Percentiles rank a stretch among this genome's conserved stretches.
Conservation (phyloP, 257 asterid species). For the Verbascum thapsus region DNA sequence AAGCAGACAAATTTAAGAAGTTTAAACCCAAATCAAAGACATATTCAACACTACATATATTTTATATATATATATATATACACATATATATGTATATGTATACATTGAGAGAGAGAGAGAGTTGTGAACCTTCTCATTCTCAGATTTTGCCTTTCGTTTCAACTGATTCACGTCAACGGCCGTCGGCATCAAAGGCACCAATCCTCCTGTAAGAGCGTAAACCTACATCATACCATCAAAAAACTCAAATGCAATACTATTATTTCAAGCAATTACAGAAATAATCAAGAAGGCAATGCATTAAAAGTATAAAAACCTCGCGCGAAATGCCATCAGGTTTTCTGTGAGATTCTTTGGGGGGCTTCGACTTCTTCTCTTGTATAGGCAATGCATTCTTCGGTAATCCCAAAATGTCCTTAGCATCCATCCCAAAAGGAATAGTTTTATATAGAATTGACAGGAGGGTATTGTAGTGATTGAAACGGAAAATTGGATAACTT, state of each 20-base stretch:
- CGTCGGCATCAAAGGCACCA: slow-evolving; percentile 90
- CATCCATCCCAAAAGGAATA: slow-evolving; percentile 58
- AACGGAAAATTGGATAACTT: neutral
- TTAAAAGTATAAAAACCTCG: slow-evolving; percentile 54
- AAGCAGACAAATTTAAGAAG: neutral
- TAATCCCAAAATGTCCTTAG: slow-evolving; percentile 91
- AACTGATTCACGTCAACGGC: slow-evolving; percentile 73
- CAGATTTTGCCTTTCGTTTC: slow-evolving; percentile 68
- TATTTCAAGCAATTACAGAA: neutral
- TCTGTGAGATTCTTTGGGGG: slow-evolving; percentile 93
- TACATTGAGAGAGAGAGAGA: no score
- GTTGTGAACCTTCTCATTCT: slow-evolving; percentile 78
- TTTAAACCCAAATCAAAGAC: slow-evolving; percentile 7
- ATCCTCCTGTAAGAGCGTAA: slow-evolving; percentile 92
- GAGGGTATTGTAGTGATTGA: neutral
- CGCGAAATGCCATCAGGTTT: slow-evolving; percentile 99
- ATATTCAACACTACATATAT: neutral
- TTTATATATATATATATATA: slow-evolving; percentile 4
- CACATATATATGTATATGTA: slow-evolving; percentile 4
- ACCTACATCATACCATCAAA: slow-evolving; percentile 51
- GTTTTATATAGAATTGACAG: no score
- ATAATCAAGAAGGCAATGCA: neutral
- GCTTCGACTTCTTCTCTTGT: slow-evolving; percentile 79
- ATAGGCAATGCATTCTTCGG: slow-evolving; percentile 61
- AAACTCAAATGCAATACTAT: slow-evolving; percentile 5